A percentile compares a stretch with the other conserved stretches of the same genome.
These are phyloP conservation scores for Zizania palustris DNA, from an alignment of 202 grass and related monocot genomes.

Conservation along the genomic window DNA sequence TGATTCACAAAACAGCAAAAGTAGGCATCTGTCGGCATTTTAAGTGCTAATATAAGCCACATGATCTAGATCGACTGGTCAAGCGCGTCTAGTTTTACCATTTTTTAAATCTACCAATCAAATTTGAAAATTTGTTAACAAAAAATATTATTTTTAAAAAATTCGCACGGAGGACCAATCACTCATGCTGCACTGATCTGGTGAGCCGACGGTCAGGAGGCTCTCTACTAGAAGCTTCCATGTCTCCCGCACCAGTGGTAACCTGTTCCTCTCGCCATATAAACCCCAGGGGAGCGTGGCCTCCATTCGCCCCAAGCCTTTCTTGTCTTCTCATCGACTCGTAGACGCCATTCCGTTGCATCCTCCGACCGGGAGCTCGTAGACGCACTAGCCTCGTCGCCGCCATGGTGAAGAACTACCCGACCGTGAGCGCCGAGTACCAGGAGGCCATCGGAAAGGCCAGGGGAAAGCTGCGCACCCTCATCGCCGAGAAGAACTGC, in stretches of 20 bases:
- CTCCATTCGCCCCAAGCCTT: conserved; percentile 16
- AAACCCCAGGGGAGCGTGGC: conserved; percentile 48
- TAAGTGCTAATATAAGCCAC: no score
- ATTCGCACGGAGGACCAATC: conserved; percentile 29
- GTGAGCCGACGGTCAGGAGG: conserved; percentile 39
- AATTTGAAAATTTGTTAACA: no score
- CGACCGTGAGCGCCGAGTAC: conserved; percentile 80
- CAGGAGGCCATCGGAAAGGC: conserved; percentile 78
- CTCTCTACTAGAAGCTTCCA: conserved; percentile 57
- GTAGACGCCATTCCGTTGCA: neutral
- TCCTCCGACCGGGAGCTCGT: conserved; percentile 16
- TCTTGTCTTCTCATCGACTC: no score
- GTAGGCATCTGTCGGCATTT: no score
- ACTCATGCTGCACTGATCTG: conserved; percentile 3
- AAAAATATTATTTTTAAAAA: no score
- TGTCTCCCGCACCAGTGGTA: neutral
- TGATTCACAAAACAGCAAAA: no score
- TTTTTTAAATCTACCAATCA: no score
- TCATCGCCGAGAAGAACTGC: conserved; percentile 98
- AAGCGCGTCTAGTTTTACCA: no score
- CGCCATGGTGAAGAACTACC: conserved; percentile 82
- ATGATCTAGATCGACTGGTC: no score
- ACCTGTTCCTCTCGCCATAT: neutral
- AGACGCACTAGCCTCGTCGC: neutral
- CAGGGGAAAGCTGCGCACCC: conserved; percentile 67